phyloP scores from a whole-genome alignment of 345 rosid species.

The Dipteronia dyeriana region DNA sequence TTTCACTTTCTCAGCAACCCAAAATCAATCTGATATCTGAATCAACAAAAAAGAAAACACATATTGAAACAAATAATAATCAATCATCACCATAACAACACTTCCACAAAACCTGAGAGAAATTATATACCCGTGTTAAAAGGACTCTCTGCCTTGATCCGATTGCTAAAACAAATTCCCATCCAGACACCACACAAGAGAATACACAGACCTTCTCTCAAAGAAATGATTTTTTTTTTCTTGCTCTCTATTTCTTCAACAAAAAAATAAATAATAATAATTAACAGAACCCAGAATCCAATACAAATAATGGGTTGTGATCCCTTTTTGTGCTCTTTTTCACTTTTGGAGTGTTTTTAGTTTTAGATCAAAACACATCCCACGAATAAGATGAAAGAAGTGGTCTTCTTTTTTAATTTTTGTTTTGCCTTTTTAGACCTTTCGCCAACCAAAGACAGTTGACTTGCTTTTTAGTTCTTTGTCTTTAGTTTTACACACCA shows the following conservation, averaged over 20 bases:
- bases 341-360: not conserved
- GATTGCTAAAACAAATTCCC: conserved; percentile 91
- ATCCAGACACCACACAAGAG: conserved; percentile 34
- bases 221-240: not conserved
- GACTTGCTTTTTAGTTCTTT: conserved; percentile 26
- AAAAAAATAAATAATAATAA: not conserved
- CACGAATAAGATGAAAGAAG: not conserved
- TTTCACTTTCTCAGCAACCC: not conserved
- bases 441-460: conserved; percentile 28
- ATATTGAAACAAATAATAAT: not conserved
- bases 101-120: conserved; percentile 4
- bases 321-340: not conserved
- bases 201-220: conserved; percentile 20
- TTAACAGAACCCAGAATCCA: conserved; percentile 10
- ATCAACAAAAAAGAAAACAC: not conserved
- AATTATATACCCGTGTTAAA: conserved; percentile 55
- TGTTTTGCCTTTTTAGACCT: conserved; percentile 31
- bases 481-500: conserved; percentile 14
- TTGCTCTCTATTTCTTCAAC: not conserved
- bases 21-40: not conserved
- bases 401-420: not conserved
- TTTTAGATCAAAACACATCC: not conserved
- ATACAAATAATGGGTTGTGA: not conserved
- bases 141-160: conserved; percentile 78
- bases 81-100: not conserved